These are phyloP conservation scores for Gossypioides kirkii DNA, from an alignment of 345 rosid species.

Conservation along the genomic window DNA sequence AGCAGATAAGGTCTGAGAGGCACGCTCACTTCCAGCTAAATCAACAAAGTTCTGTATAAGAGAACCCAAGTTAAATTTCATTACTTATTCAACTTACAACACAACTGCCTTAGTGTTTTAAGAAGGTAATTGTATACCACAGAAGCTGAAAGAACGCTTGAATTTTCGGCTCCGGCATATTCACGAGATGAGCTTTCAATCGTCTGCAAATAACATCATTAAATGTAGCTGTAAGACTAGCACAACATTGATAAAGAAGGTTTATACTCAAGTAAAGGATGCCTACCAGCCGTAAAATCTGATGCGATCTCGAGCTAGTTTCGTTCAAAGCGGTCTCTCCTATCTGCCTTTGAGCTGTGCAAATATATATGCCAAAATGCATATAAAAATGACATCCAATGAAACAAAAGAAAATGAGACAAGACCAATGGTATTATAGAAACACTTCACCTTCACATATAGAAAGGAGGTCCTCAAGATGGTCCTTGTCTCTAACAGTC, in stretches of 20 bases:
- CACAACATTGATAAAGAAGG: background rate
- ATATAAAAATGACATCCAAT: slow-evolving; percentile 4
- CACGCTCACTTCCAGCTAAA: slow-evolving; percentile 92
- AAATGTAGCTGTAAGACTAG: background rate
- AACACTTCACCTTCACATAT: slow-evolving; percentile 65
- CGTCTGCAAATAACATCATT: slow-evolving; percentile 45
- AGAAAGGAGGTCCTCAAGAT: slow-evolving; percentile 61
- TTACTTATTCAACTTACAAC: background rate
- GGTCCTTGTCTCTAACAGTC: slow-evolving; percentile 44
- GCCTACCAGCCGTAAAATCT: slow-evolving; percentile 72
- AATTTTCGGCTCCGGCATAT: slow-evolving; percentile 31
- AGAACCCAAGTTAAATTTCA: slow-evolving; percentile 3
- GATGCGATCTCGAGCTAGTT: slow-evolving; percentile 88
- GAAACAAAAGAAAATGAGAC: background rate
- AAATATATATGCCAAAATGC: slow-evolving; percentile 7
- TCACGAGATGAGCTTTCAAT: slow-evolving; percentile 66
- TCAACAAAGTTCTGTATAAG: slow-evolving; percentile 67
- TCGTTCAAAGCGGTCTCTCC: slow-evolving; percentile 83
- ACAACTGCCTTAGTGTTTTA: background rate
- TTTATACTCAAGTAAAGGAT: background rate
- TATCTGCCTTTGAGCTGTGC: slow-evolving; percentile 75
- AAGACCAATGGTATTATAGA: background rate
- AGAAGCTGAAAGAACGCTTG: slow-evolving; percentile 59
- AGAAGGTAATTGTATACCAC: slow-evolving; percentile 46
- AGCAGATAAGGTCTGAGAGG: slow-evolving; percentile 46